Evolutionary conservation across 2,329 filamentous ascomycete species (phyloP).

Genomic region (Fusarium albidum): DNA sequence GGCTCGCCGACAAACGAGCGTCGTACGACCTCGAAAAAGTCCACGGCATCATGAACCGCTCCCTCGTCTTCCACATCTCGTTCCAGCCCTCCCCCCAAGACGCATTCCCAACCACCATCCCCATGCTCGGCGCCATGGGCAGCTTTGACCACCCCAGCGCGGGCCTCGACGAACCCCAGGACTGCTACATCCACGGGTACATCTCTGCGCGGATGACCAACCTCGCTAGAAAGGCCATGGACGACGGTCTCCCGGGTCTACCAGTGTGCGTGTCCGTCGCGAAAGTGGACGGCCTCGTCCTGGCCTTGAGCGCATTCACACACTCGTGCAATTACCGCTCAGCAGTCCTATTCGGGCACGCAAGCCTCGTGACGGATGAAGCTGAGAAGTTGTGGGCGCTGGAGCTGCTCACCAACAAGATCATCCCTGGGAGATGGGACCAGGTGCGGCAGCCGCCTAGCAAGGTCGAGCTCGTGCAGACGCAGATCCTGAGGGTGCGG

Average conservation of each 20-base stretch:
- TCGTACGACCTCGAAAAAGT: not conserved
- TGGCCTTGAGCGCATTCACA: not conserved
- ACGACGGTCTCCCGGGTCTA: not conserved
- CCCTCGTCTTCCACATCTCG: not conserved
- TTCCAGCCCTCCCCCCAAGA: not conserved
- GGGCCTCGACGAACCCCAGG: not conserved
- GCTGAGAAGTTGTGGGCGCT: not conserved
- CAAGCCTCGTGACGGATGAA: not conserved
- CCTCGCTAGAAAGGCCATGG: not conserved
- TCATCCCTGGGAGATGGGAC: not conserved
- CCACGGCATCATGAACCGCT: not conserved
- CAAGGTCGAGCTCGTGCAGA: not conserved
- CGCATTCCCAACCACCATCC: not conserved
- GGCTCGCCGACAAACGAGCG: not conserved
- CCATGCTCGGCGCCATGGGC: conserved; percentile 1
- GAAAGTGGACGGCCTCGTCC: not conserved
- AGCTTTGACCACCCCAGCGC: not conserved
- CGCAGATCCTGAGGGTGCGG: not conserved
- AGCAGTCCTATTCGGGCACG: conserved; percentile 1
- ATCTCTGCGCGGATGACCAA: not conserved
- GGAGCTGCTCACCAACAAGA: conserved; percentile 2
- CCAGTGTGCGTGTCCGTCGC: not conserved
- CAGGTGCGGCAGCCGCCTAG: not conserved
- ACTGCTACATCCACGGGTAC: conserved; percentile 1
- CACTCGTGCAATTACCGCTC: conserved; percentile 5